Evolutionary conservation across 805 yeast species (phyloP).

Genomic region (Teunomyces funiuensis): DNA sequence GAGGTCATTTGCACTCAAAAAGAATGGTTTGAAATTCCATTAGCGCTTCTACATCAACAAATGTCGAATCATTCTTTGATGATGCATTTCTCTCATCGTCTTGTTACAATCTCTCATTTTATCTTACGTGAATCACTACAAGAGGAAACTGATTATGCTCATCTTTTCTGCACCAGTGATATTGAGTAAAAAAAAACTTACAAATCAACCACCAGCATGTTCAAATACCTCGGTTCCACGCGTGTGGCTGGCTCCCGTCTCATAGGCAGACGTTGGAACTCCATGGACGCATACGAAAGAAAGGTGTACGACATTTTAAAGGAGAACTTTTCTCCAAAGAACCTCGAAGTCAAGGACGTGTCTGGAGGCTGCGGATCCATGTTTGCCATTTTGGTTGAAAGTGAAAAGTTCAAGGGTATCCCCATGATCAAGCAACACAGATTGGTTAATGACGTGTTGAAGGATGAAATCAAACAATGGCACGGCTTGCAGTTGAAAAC

Average conservation of each 20-base stretch:
- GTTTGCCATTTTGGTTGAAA: slow-evolving; percentile 83
- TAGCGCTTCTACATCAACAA: not conserved
- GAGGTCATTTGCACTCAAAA: not conserved
- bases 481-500: slow-evolving; percentile 91
- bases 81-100: no score
- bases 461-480: slow-evolving; percentile 88
- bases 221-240: not conserved
- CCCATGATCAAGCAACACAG: slow-evolving; percentile 91
- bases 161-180: not conserved
- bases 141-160: not conserved
- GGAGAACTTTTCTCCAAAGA: slow-evolving; percentile 57
- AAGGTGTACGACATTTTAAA: slow-evolving; percentile 58
- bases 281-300: slow-evolving; percentile 61
- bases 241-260: not conserved
- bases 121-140: no score
- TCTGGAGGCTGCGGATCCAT: slow-evolving; percentile 97
- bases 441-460: slow-evolving; percentile 74
- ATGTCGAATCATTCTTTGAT: no score
- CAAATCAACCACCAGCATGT: not conserved
- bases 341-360: slow-evolving; percentile 71
- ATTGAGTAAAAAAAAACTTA: slow-evolving; percentile 1
- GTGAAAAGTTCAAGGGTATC: slow-evolving; percentile 73
- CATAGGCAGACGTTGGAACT: slow-evolving; percentile 2
- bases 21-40: not conserved
- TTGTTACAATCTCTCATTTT: no score